Conservation (phyloP, 805 yeast species). For the Wickerhamomyces kurtzmanii region DNA sequence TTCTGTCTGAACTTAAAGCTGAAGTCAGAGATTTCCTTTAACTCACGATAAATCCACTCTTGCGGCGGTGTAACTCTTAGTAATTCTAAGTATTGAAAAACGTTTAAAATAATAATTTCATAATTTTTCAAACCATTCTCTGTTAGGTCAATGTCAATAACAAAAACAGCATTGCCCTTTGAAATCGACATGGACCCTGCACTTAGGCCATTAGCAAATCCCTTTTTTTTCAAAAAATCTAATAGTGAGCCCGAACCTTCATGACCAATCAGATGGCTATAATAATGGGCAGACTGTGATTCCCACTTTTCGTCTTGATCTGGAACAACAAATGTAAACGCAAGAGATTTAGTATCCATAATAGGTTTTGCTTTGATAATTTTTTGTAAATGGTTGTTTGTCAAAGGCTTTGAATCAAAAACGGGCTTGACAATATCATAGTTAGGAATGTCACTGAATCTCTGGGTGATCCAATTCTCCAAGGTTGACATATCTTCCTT, state of each 20-base stretch:
- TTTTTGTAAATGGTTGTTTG: slow-evolving; percentile 37
- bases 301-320: slow-evolving; percentile 61
- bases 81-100: slow-evolving; percentile 70
- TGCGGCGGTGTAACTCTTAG: slow-evolving; percentile 51
- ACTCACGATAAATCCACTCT: slow-evolving; percentile 73
- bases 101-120: slow-evolving; percentile 43
- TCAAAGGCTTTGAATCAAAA: slow-evolving; percentile 39
- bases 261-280: slow-evolving; percentile 82
- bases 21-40: slow-evolving; percentile 55
- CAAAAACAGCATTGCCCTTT: slow-evolving; percentile 56
- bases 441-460: slow-evolving; percentile 57
- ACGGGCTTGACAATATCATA: slow-evolving; percentile 17
- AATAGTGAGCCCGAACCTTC: slow-evolving; percentile 84
- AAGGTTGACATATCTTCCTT: slow-evolving; percentile 68
- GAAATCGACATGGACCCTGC: slow-evolving; percentile 65
- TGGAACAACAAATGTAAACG: slow-evolving; percentile 67
- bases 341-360: slow-evolving; percentile 64
- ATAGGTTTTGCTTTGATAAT: slow-evolving; percentile 69
- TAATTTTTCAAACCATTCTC: slow-evolving; percentile 58
- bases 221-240: slow-evolving; percentile 53
- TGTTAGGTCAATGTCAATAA: slow-evolving; percentile 70
- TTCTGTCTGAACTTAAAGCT: slow-evolving; percentile 79
- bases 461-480: slow-evolving; percentile 57
- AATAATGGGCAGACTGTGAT: slow-evolving; percentile 59
- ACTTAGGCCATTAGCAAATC: slow-evolving; percentile 75